Evolutionary conservation across 495 filamentous ascomycete species (phyloP).

Genomic region (Baudoinia panamericana): DNA sequence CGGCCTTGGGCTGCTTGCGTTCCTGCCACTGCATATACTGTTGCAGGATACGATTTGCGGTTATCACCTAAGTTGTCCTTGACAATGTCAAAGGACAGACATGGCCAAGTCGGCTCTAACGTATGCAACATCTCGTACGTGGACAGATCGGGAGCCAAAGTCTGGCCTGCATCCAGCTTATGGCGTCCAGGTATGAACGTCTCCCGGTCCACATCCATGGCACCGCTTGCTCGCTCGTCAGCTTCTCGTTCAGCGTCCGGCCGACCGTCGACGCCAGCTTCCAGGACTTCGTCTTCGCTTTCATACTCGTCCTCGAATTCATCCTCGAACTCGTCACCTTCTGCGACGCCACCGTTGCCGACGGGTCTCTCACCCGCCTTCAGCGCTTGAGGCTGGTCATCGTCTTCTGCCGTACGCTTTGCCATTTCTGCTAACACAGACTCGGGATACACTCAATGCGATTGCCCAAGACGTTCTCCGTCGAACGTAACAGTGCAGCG

Average conservation of each 20-base stretch:
- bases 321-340: constrained; percentile 86
- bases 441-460: constrained; percentile 13
- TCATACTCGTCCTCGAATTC: constrained; percentile 95
- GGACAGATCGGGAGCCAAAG: constrained; percentile 72
- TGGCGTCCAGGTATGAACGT: constrained; percentile 89
- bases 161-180: constrained; percentile 76
- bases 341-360: constrained; percentile 29
- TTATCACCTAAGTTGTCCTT: constrained; percentile 79
- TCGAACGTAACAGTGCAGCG: constrained; percentile 9
- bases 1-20: constrained; percentile 72
- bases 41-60: constrained; percentile 79
- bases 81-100: constrained; percentile 87
- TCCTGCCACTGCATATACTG: constrained; percentile 83
- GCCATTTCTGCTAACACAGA: constrained; percentile 21
- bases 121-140: constrained; percentile 96
- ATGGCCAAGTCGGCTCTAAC: constrained; percentile 86
- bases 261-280: constrained; percentile 84
- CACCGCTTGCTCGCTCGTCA: constrained; percentile 57
- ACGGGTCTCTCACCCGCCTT: constrained; percentile 33
- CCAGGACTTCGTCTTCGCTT: constrained; percentile 90
- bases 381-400: constrained; percentile 23
- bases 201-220: constrained; percentile 83
- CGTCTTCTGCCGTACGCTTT: constrained; percentile 34
- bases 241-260: constrained; percentile 87
- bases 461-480: constrained; percentile 15